A percentile compares a stretch with the other conserved stretches of the same genome.
These are phyloP conservation scores for Pezizomycotina sp. DNA, from an alignment of 2,329 filamentous ascomycete species.

Conservation along the genomic window DNA sequence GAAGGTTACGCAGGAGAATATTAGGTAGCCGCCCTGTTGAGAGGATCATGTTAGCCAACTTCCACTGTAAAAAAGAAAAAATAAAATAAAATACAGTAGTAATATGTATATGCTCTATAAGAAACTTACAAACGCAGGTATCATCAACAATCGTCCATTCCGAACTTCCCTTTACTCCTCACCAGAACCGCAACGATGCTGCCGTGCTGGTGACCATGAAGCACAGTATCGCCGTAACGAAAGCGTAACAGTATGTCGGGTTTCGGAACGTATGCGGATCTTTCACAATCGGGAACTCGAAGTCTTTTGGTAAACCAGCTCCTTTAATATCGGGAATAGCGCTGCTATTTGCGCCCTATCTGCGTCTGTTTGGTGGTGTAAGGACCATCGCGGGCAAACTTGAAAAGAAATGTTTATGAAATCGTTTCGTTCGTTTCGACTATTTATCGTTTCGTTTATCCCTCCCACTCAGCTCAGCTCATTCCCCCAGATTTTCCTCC, in stretches of 20 bases:
- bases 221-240: constrained; percentile 9
- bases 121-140: constrained; percentile 15
- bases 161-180: constrained; percentile 10
- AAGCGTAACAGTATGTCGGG: constrained; percentile 13
- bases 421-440: no score
- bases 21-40: constrained; percentile 1
- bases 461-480: no score
- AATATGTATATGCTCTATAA: neutral
- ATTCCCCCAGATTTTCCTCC: no score
- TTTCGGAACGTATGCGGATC: constrained; percentile 9
- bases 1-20: neutral
- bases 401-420: no score
- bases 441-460: no score
- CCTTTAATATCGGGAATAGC: constrained; percentile 16
- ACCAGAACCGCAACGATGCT: constrained; percentile 18
- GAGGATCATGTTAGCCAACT: neutral
- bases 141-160: constrained; percentile 18
- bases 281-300: constrained; percentile 11
- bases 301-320: constrained; percentile 5
- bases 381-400: no score
- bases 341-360: constrained; percentile 13
- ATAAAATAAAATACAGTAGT: neutral
- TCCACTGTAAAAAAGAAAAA: constrained; percentile 5
- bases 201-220: constrained; percentile 11
- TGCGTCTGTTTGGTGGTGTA: constrained; percentile 8